These are phyloP conservation scores for Microdochium paspali DNA, from an alignment of 2,329 filamentous ascomycete species.

Conservation along the genomic window DNA sequence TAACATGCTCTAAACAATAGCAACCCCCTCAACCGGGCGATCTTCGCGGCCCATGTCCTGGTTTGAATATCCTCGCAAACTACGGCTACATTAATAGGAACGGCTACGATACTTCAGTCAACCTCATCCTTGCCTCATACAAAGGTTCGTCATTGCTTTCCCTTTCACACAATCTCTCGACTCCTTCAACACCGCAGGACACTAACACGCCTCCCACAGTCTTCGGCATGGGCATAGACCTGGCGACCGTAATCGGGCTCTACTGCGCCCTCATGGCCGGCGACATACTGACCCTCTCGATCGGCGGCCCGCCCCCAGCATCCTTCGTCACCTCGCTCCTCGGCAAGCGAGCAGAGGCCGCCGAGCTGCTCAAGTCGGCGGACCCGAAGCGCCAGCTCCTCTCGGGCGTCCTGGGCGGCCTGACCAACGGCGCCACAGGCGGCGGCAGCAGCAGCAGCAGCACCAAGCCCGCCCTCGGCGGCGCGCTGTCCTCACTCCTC, in stretches of 20 bases:
- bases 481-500: no score
- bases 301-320: slow-evolving; percentile 17
- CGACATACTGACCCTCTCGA: slow-evolving; percentile 31
- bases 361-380: no score
- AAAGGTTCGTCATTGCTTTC: slow-evolving; percentile 1
- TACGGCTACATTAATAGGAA: slow-evolving; percentile 1
- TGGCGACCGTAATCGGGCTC: slow-evolving; percentile 24
- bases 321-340: no score
- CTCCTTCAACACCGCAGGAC: no score
- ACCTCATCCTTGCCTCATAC: slow-evolving; percentile 33
- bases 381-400: no score
- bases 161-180: no score
- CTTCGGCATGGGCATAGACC: slow-evolving; percentile 31
- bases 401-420: no score
- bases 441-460: no score
- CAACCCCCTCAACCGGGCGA: neutral
- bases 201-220: slow-evolving; percentile 22
- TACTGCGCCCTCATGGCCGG: slow-evolving; percentile 33
- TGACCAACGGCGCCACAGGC: no score
- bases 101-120: slow-evolving; percentile 6
- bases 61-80: slow-evolving; percentile 1
- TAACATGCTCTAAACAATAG: no score
- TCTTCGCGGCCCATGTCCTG: slow-evolving; percentile 1
- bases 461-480: no score
- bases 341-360: no score